phyloP scores from a whole-genome alignment of 2,329 filamentous ascomycete species.

The Ceratocystis variospora region DNA sequence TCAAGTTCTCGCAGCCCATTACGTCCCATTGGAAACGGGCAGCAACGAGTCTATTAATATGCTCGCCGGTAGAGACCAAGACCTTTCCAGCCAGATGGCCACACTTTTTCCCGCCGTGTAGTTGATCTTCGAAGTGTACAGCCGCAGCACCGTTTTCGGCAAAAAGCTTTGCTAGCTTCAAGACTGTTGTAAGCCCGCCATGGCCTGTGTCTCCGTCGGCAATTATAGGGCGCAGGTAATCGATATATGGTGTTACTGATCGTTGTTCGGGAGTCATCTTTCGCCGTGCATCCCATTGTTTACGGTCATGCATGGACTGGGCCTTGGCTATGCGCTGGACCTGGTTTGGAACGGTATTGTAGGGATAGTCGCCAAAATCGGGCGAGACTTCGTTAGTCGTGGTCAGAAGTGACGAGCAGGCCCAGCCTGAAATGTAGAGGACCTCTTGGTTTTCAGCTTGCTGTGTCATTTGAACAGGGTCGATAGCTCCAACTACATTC shows the following conservation, averaged over 20 bases:
- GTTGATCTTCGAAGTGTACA: conserved; percentile 95
- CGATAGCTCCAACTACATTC: conserved; percentile 75
- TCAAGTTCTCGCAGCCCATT: conserved; percentile 89
- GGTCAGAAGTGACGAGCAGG: conserved; percentile 84
- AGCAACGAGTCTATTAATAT: conserved; percentile 88
- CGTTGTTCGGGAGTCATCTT: conserved; percentile 64
- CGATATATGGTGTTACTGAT: conserved; percentile 63
- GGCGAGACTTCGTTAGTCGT: conserved; percentile 94
- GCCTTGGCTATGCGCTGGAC: conserved; percentile 93
- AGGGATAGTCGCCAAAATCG: conserved; percentile 97
- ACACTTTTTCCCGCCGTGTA: conserved; percentile 97
- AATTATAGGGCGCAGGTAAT: conserved; percentile 89
- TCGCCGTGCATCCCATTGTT: conserved; percentile 76
- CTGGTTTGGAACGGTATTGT: conserved; percentile 97
- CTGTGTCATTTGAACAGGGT: conserved; percentile 99
- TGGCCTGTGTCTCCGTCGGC: conserved; percentile 95
- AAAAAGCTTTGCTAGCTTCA: conserved; percentile 94
- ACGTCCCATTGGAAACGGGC: conserved; percentile 96
- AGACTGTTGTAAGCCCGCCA: conserved; percentile 78
- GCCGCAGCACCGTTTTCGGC: conserved; percentile 92
- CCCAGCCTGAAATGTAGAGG: conserved; percentile 93
- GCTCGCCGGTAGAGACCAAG: conserved; percentile 80
- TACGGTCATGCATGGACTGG: conserved; percentile 91
- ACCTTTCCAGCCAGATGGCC: conserved; percentile 95
- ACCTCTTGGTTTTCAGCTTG: conserved; percentile 93